Evolutionary conservation across 2,329 filamentous ascomycete genomes (phyloP).

Genomic region (Metarhizium sp.): DNA sequence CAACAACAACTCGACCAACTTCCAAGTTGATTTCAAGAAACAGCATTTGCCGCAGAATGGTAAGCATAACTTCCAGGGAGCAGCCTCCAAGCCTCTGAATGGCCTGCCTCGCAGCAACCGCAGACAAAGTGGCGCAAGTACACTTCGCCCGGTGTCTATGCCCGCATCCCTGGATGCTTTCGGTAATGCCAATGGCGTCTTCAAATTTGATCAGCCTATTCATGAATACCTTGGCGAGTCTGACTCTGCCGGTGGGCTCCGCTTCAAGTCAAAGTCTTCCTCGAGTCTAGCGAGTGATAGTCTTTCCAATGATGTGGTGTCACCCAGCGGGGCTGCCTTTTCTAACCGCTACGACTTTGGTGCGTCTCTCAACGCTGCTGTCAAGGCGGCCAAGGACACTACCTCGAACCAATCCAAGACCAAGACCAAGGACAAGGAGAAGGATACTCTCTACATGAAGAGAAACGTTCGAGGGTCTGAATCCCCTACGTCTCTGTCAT

Average conservation of each 20-base stretch:
- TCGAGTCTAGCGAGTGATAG: constrained; percentile 55
- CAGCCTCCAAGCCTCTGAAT: constrained; percentile 39
- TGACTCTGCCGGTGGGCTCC: constrained; percentile 42
- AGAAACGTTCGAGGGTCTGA: constrained; percentile 25
- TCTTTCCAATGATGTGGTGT: constrained; percentile 38
- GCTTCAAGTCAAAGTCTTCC: constrained; percentile 62
- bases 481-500: constrained; percentile 2
- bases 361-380: constrained; percentile 78
- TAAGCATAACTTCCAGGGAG: constrained; percentile 43
- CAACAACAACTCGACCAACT: constrained; percentile 81
- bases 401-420: constrained; percentile 24
- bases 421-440: constrained; percentile 30
- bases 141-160: constrained; percentile 45
- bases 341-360: constrained; percentile 93
- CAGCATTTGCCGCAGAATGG: constrained; percentile 55
- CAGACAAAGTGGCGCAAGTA: constrained; percentile 27
- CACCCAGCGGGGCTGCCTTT: constrained; percentile 64
- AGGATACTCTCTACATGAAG: constrained; percentile 51
- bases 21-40: constrained; percentile 88
- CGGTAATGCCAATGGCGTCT: constrained; percentile 44
- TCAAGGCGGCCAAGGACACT: constrained; percentile 60
- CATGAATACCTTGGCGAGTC: constrained; percentile 57
- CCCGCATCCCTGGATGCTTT: constrained; percentile 63
- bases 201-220: constrained; percentile 50
- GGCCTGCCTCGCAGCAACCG: constrained; percentile 61